Evolutionary conservation across 768 basidiomycete species (phyloP).

Genomic region (Gloeophyllum trabeum): DNA sequence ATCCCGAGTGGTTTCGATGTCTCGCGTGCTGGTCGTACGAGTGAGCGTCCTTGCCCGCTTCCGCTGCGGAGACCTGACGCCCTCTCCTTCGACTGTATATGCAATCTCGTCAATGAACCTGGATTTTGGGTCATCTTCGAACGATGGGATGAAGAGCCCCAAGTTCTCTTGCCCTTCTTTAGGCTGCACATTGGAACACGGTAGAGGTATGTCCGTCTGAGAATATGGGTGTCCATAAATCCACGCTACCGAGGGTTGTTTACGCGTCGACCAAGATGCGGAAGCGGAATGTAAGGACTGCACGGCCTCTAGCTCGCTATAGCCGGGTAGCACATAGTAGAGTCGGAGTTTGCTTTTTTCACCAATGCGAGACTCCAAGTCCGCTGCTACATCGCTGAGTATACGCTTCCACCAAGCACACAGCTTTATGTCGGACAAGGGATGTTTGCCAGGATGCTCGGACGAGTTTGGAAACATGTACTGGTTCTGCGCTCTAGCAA

Average conservation of each 20-base stretch:
- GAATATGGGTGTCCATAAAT: conserved; percentile 73
- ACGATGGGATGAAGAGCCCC: conserved; percentile 74
- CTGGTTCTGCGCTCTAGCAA: conserved; percentile 82
- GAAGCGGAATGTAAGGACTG: conserved; percentile 36
- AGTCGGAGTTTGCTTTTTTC: conserved; percentile 23
- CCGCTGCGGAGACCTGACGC: conserved; percentile 45
- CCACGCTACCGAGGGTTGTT: conserved; percentile 31
- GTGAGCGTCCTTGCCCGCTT: conserved; percentile 37
- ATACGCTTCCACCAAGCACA: conserved; percentile 91
- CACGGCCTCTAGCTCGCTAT: conserved; percentile 53
- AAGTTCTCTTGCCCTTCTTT: conserved; percentile 30
- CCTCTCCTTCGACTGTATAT: conserved; percentile 49
- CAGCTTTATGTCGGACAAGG: conserved; percentile 66
- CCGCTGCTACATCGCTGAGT: conserved; percentile 42
- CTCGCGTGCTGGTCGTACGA: background rate
- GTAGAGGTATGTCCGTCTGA: conserved; percentile 25
- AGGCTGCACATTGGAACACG: conserved; percentile 38
- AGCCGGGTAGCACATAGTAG: conserved; percentile 65
- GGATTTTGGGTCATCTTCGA: conserved; percentile 96
- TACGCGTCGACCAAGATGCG: conserved; percentile 7
- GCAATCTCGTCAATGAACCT: conserved; percentile 90
- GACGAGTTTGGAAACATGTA: conserved; percentile 90
- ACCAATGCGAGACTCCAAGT: conserved; percentile 20
- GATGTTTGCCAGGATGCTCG: conserved; percentile 56
- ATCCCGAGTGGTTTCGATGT: conserved; percentile 1